These are phyloP conservation scores for Cladorrhinum sp. DNA, from an alignment of 2,329 filamentous ascomycete species.

Conservation along the genomic window DNA sequence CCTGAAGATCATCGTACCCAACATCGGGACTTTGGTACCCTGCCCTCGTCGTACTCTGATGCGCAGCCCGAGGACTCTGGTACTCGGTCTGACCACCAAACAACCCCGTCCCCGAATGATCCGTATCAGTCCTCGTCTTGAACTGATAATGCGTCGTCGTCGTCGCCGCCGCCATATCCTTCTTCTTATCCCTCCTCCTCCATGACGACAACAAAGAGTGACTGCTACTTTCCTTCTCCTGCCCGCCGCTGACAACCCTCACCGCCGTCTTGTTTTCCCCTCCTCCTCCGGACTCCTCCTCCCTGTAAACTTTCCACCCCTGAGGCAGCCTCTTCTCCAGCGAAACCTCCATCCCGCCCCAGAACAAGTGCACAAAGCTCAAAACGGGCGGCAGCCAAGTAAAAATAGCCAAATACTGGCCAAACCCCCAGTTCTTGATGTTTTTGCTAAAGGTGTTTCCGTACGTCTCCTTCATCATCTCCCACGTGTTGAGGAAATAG, in stretches of 20 bases:
- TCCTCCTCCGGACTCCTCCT: neutral
- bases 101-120: neutral
- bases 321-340: conserved; percentile 13
- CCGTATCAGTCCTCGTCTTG: neutral
- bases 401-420: conserved; percentile 22
- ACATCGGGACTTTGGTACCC: neutral
- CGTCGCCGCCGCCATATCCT: neutral
- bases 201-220: too few species aligned
- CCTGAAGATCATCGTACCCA: neutral
- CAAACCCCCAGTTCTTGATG: conserved; percentile 20
- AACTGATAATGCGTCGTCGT: neutral
- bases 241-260: neutral
- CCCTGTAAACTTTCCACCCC: conserved; percentile 1
- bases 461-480: conserved; percentile 22
- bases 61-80: neutral
- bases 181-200: neutral
- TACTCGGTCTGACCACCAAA: neutral
- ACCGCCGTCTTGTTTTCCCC: neutral
- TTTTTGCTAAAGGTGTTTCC: conserved; percentile 14
- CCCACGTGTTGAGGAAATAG: conserved; percentile 21
- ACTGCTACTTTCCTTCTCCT: neutral
- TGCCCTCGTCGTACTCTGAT: neutral
- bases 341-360: conserved; percentile 10
- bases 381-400: conserved; percentile 21
- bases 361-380: conserved; percentile 14